Evolutionary conservation across 129 eudicot species (phyloP).

Genomic region (Artemisia argyi): DNA sequence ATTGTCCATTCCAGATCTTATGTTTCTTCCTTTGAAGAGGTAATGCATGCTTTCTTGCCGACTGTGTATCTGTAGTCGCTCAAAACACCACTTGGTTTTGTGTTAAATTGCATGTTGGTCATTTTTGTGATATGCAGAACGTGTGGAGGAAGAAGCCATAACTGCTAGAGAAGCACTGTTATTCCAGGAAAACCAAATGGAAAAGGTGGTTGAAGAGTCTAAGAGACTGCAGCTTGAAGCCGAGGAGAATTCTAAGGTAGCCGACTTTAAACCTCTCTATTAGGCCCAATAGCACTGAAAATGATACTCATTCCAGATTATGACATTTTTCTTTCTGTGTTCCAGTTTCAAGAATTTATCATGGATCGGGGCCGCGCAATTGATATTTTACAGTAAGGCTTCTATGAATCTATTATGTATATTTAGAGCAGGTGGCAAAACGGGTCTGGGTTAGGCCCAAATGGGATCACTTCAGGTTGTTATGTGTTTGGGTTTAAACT

Average conservation of each 20-base stretch:
- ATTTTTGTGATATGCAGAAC: too few species aligned
- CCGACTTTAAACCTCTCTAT: not conserved
- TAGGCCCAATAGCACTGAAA: not conserved
- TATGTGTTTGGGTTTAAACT: not conserved
- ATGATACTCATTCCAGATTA: not conserved
- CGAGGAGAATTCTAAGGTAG: slow-evolving; percentile 88
- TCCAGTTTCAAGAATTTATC: slow-evolving; percentile 76
- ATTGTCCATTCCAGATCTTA: too few species aligned
- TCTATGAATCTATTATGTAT: not conserved
- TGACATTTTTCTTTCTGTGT: slow-evolving; percentile 9
- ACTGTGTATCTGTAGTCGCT: too few species aligned
- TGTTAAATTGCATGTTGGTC: too few species aligned
- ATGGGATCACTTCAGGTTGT: not conserved
- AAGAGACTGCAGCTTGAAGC: slow-evolving; percentile 58
- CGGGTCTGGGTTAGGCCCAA: not conserved
- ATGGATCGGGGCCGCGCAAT: slow-evolving; percentile 72
- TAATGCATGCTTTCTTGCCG: too few species aligned
- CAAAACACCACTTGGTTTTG: too few species aligned
- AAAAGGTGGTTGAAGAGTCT: slow-evolving; percentile 65
- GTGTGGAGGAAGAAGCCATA: too few species aligned
- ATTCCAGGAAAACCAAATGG: too few species aligned
- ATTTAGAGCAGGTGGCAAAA: not conserved
- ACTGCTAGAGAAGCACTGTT: too few species aligned
- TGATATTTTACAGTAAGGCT: slow-evolving; percentile 50
- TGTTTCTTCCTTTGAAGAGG: too few species aligned